These are phyloP conservation scores for Ananas comosus DNA, from an alignment of 176 grass and related monocot species.

Conservation along the genomic window DNA sequence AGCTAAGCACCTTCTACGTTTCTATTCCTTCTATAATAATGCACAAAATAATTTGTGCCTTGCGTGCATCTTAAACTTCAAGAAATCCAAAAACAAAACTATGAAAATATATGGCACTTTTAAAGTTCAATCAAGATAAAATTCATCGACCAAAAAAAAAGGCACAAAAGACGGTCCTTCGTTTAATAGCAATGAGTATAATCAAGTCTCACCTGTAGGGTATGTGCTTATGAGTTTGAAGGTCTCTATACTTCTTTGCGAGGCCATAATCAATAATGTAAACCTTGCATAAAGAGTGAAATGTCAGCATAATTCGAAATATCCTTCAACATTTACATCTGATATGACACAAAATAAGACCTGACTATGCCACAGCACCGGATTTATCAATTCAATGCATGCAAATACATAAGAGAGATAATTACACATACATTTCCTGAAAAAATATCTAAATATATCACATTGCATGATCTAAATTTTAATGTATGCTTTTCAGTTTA, in stretches of 20 bases:
- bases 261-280: conserved; percentile 53
- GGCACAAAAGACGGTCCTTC: conserved; percentile 2
- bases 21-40: neutral
- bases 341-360: neutral
- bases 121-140: neutral
- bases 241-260: conserved; percentile 43
- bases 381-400: conserved; percentile 21
- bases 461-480: too few relatives aligned
- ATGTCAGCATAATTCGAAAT: conserved; percentile 16
- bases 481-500: too few relatives aligned
- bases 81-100: neutral
- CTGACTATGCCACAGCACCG: conserved; percentile 23
- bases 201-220: conserved; percentile 41
- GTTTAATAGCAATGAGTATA: conserved; percentile 11
- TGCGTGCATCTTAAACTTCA: neutral
- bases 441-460: too few relatives aligned
- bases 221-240: conserved; percentile 59
- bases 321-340: conserved; percentile 2
- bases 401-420: too few relatives aligned
- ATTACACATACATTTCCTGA: too few relatives aligned
- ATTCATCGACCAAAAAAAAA: conserved; percentile 1
- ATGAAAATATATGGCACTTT: neutral
- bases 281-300: conserved; percentile 24
- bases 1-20: neutral
- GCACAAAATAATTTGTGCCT: neutral